Conservation (phyloP, 495 filamentous ascomycete genomes). For the Neurospora sp. region DNA sequence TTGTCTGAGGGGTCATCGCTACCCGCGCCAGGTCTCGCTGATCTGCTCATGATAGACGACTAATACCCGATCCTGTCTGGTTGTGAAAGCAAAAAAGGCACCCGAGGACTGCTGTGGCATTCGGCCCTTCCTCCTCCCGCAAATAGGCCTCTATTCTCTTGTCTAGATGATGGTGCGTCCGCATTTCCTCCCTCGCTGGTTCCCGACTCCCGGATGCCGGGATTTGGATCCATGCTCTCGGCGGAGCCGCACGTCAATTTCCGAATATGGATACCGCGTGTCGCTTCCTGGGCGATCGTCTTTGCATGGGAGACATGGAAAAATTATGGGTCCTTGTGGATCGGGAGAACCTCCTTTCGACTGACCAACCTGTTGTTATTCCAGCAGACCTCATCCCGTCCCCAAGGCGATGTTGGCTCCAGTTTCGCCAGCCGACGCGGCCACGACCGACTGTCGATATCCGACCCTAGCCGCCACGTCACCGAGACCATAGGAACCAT, state of each 20-base stretch:
- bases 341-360: slow-evolving; percentile 9
- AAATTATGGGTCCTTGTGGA: slow-evolving; percentile 24
- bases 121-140: slow-evolving; percentile 17
- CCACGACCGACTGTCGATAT: slow-evolving; percentile 49
- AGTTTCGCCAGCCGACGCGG: slow-evolving; percentile 47
- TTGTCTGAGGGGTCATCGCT: neutral
- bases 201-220: slow-evolving; percentile 1
- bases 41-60: slow-evolving; percentile 29
- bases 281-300: slow-evolving; percentile 2
- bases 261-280: slow-evolving; percentile 8
- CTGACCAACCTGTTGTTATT: slow-evolving; percentile 12
- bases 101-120: slow-evolving; percentile 14
- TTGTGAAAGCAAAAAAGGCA: slow-evolving; percentile 15
- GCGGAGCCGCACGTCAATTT: slow-evolving; percentile 3
- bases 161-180: slow-evolving; percentile 30
- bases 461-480: slow-evolving; percentile 77
- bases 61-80: slow-evolving; percentile 11
- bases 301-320: slow-evolving; percentile 6
- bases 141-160: neutral
- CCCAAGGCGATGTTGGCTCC: slow-evolving; percentile 41
- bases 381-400: slow-evolving; percentile 43
- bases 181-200: neutral
- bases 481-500: slow-evolving; percentile 95
- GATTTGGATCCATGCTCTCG: slow-evolving; percentile 8
- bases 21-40: neutral